These are phyloP conservation scores for Leishmania mexicana DNA, from an alignment of 208 protist genomes.

Conservation along the genomic window DNA sequence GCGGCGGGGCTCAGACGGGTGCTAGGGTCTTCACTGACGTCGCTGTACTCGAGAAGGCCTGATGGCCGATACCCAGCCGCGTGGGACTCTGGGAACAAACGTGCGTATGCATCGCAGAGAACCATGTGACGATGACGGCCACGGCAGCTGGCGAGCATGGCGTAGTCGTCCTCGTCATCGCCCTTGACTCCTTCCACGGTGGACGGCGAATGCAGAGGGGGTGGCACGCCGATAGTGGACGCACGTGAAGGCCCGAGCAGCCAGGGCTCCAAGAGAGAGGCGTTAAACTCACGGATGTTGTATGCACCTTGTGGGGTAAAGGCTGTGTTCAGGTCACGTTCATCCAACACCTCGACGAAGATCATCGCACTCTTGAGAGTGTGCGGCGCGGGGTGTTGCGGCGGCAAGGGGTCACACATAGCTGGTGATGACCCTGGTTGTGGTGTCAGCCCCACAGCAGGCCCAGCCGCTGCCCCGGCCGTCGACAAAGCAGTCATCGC, in stretches of 20 bases:
- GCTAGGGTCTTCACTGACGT: neutral
- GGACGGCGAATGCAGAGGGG: neutral
- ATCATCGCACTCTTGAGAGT: constrained; percentile 49
- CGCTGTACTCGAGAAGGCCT: constrained; percentile 25
- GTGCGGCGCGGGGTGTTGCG: neutral
- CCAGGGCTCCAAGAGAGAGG: constrained; percentile 30
- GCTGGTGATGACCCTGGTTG: neutral
- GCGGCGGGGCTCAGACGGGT: neutral
- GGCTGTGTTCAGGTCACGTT: constrained; percentile 37
- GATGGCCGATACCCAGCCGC: constrained; percentile 25
- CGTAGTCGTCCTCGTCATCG: neutral
- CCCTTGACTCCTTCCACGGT: neutral
- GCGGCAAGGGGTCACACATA: neutral
- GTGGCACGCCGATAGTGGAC: neutral
- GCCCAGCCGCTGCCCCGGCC: neutral
- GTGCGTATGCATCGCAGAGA: constrained; percentile 29
- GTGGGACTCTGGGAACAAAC: constrained; percentile 16
- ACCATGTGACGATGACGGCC: constrained; percentile 16
- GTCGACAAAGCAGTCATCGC: neutral
- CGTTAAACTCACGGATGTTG: constrained; percentile 49
- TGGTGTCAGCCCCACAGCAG: neutral
- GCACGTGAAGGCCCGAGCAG: constrained; percentile 12
- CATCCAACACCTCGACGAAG: constrained; percentile 68
- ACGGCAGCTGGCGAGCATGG: neutral
- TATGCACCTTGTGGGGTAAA: constrained; percentile 51